Percentiles rank a stretch among this genome's conserved stretches.
Evolutionary conservation across 305 asterid genomes (phyloP).

Genomic region (Petunia hybrid): DNA sequence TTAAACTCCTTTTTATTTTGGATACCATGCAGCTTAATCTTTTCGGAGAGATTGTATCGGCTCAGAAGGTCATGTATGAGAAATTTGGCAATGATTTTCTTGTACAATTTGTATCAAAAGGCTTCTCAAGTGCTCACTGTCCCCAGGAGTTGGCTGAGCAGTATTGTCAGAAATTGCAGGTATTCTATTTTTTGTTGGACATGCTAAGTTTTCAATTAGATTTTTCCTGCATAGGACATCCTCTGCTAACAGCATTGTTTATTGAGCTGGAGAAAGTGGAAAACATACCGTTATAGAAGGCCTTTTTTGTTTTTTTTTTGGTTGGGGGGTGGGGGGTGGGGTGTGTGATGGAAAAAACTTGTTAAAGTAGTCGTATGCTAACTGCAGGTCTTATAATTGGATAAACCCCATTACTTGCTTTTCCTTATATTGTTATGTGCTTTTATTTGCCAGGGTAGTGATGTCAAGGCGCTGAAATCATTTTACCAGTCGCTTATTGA

Average conservation of each 20-base stretch:
- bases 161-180: constrained; percentile 90
- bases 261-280: constrained; percentile 10
- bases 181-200: constrained; percentile 36
- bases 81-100: constrained; percentile 85
- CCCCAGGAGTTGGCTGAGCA: constrained; percentile 87
- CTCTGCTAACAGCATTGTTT: not conserved
- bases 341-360: not conserved
- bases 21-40: constrained; percentile 60
- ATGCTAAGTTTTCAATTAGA: not conserved
- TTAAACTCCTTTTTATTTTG: constrained; percentile 26
- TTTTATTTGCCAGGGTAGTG: constrained; percentile 64
- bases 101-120: constrained; percentile 70
- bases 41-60: constrained; percentile 83
- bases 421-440: constrained; percentile 30
- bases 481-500: constrained; percentile 84
- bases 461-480: constrained; percentile 72
- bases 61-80: constrained; percentile 94
- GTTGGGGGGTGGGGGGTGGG: not conserved
- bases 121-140: constrained; percentile 69
- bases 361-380: not conserved
- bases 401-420: not conserved
- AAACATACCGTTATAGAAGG: not conserved
- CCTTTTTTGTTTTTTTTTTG: not conserved
- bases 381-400: not conserved
- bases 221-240: not conserved